A percentile compares a stretch with the other conserved stretches of the same genome.
These are phyloP conservation scores for Wickerhamomyces sydowiorum DNA, from an alignment of 805 yeast species.

Conservation along the genomic window DNA sequence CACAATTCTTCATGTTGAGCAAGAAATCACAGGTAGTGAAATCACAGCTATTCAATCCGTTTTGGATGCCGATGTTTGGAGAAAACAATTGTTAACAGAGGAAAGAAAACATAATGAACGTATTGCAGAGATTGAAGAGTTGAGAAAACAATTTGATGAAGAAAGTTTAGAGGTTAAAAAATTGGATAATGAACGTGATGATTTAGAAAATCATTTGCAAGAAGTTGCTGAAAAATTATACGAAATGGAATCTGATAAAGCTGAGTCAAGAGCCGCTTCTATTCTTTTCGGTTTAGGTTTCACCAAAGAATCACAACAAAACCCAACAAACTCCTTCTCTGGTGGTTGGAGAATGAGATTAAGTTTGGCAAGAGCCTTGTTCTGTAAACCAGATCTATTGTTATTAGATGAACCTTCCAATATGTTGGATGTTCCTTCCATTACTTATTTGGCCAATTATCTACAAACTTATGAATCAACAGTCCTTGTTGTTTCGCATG, in stretches of 20 bases:
- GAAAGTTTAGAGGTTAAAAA: constrained; percentile 68
- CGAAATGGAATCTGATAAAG: constrained; percentile 96
- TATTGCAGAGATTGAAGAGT: constrained; percentile 64
- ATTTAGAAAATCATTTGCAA: constrained; percentile 69
- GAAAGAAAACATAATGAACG: constrained; percentile 71
- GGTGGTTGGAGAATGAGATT: constrained; percentile 99
- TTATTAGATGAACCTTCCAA: constrained; percentile 97
- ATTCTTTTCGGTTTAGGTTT: constrained; percentile 92
- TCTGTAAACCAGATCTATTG: constrained; percentile 92
- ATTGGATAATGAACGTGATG: constrained; percentile 86
- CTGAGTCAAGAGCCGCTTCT: constrained; percentile 95
- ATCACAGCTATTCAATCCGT: constrained; percentile 89
- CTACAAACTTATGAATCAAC: constrained; percentile 88
- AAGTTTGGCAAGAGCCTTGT: constrained; percentile 95
- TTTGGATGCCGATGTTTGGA: constrained; percentile 99
- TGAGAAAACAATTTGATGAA: constrained; percentile 69
- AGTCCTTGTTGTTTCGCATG: constrained; percentile 94
- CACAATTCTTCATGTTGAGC: constrained; percentile 94
- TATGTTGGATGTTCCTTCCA: constrained; percentile 99
- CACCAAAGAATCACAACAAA: constrained; percentile 76
- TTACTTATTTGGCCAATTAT: constrained; percentile 87
- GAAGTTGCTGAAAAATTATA: constrained; percentile 76
- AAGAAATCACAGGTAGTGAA: constrained; percentile 93
- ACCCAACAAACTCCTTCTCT: constrained; percentile 85
- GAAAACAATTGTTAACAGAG: constrained; percentile 80